Conservation (phyloP, 2,329 filamentous ascomycete species). For the Periconia digitata region DNA sequence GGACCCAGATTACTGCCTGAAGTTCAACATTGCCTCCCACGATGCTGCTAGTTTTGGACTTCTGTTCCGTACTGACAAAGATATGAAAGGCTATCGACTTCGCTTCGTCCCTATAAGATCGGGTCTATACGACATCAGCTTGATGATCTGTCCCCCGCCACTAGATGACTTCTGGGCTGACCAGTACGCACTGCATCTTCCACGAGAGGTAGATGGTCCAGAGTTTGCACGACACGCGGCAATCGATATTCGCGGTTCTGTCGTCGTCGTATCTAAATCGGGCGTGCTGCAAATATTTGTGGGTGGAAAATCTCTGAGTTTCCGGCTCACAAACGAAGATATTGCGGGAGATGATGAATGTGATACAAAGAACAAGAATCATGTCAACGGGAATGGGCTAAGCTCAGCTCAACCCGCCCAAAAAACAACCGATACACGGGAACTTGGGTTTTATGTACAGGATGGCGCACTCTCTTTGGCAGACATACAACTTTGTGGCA, state of each 20-base stretch:
- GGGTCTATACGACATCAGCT: conserved; percentile 17
- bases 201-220: conserved; percentile 38
- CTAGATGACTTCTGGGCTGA: conserved; percentile 46
- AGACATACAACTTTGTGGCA: neutral
- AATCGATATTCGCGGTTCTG: neutral
- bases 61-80: conserved; percentile 6
- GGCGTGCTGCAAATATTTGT: conserved; percentile 11
- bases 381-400: neutral
- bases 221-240: conserved; percentile 38
- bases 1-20: neutral
- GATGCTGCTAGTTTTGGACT: conserved; percentile 10
- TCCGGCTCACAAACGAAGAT: conserved; percentile 4
- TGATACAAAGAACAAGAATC: neutral
- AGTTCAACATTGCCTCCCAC: neutral
- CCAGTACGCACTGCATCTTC: conserved; percentile 37
- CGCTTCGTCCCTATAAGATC: conserved; percentile 4
- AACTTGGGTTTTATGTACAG: conserved; percentile 14
- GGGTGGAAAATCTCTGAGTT: conserved; percentile 15
- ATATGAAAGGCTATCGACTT: conserved; percentile 12
- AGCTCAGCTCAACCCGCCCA: neutral
- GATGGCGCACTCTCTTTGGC: conserved; percentile 6
- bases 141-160: conserved; percentile 35
- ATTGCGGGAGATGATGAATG: neutral
- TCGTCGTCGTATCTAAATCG: neutral
- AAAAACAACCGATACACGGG: neutral